phyloP scores from a whole-genome alignment of 2,329 filamentous ascomycete genomes.

The Fusarium pseudograminearum region DNA sequence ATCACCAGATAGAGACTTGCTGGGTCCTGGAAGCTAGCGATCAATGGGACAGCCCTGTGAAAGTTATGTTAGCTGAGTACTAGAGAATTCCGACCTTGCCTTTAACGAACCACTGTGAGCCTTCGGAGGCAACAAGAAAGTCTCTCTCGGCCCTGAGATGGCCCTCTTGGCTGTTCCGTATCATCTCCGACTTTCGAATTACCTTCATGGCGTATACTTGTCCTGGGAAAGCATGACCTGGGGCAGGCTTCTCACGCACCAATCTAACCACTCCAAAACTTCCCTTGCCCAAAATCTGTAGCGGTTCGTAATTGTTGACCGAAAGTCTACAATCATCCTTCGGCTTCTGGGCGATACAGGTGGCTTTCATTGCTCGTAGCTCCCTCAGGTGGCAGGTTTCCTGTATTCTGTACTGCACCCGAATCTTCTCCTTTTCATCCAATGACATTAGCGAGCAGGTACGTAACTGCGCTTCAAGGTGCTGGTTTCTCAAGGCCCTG shows the following conservation, averaged over 20 bases:
- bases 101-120: constrained; percentile 76
- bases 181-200: constrained; percentile 93
- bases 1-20: constrained; percentile 91
- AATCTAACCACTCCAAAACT: constrained; percentile 94
- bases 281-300: constrained; percentile 89
- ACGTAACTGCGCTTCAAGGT: constrained; percentile 65
- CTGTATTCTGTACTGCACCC: constrained; percentile 70
- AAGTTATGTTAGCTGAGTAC: neutral
- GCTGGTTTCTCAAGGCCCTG: constrained; percentile 50
- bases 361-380: constrained; percentile 75
- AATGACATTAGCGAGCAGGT: constrained; percentile 63
- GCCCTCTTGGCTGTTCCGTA: constrained; percentile 90
- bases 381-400: constrained; percentile 84
- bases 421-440: constrained; percentile 65
- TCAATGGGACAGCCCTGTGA: constrained; percentile 83
- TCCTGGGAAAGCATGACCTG: constrained; percentile 46
- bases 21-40: constrained; percentile 89
- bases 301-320: constrained; percentile 72
- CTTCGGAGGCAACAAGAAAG: constrained; percentile 88
- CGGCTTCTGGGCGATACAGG: constrained; percentile 54
- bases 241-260: constrained; percentile 73
- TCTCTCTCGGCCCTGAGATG: constrained; percentile 92
- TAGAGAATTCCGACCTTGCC: neutral
- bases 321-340: constrained; percentile 24
- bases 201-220: constrained; percentile 96